These are phyloP conservation scores for Diaporthe ampelina DNA, from an alignment of 2,329 filamentous ascomycete genomes.

Conservation along the genomic window DNA sequence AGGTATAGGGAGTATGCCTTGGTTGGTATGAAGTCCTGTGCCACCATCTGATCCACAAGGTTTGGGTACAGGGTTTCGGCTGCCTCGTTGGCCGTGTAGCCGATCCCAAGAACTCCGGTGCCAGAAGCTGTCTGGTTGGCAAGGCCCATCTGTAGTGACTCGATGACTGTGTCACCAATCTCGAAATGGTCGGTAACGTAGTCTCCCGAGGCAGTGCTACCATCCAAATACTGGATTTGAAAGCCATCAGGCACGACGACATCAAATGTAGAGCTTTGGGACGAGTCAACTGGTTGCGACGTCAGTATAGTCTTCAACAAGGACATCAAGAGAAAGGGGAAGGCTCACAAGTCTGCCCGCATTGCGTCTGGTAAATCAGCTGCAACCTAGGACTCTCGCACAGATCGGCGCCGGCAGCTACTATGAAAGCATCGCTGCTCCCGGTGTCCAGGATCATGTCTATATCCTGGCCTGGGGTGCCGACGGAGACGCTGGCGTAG, in stretches of 20 bases:
- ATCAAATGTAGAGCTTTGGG: conserved; percentile 63
- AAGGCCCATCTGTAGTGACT: conserved; percentile 68
- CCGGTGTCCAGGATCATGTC: conserved; percentile 73
- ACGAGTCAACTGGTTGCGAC: conserved; percentile 52
- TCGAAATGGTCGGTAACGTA: conserved; percentile 70
- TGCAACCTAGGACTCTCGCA: conserved; percentile 56
- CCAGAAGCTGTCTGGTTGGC: conserved; percentile 63
- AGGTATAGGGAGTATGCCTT: conserved; percentile 79
- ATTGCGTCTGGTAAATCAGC: conserved; percentile 51
- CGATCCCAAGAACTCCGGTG: conserved; percentile 71
- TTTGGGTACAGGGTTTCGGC: conserved; percentile 63
- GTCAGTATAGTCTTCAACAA: background rate
- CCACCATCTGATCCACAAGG: conserved; percentile 74
- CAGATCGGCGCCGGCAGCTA: conserved; percentile 55
- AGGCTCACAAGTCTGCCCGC: conserved; percentile 58
- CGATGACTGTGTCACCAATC: conserved; percentile 64
- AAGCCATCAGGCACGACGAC: conserved; percentile 61
- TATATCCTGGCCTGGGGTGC: conserved; percentile 69
- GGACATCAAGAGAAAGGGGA: background rate
- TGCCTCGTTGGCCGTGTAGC: conserved; percentile 66
- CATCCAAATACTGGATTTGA: conserved; percentile 73
- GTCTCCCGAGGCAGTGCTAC: conserved; percentile 66
- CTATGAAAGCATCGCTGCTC: conserved; percentile 74
- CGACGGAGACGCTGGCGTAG: conserved; percentile 69
- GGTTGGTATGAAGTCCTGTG: conserved; percentile 71